Base-by-base conservation (phyloP, 495 filamentous ascomycete genomes). In the Aspergillus mulundensis region DNA sequence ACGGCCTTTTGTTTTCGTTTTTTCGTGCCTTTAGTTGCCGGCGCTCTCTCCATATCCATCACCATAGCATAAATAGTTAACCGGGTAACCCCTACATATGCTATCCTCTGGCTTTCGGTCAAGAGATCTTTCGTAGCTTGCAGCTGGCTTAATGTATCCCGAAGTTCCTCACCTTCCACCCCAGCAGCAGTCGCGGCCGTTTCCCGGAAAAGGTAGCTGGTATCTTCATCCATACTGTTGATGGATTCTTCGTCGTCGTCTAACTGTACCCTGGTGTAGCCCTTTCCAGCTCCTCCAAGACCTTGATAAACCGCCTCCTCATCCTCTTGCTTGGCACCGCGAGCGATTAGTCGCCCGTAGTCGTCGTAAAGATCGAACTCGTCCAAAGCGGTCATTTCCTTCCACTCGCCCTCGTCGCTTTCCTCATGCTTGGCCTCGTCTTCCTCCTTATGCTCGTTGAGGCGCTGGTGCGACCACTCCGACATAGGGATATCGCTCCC, bases 201-300 rank as follows among this genome's bases (percentile, higher is more conserved):
- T 11, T 81, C 82, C 66, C 89, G 92, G 73, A 99, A 98, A 11
- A 99, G 78, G 66, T 99, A 99, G 50, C 88, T 84, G 2, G 95
- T 97, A 65, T 97, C 93, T 48, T 99, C 94, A 66, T 99, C 94
- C 85, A 99, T 84, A 73, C 91, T 96, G 11, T 90, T 97, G 42
- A 87, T 86, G 38, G 91, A 96, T 67, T 94, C 83, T 1, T 86
- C 90, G 72, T 99, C 94, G 56, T 99, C 94, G 64, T 98, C 94
- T 28, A 96, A 76, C 59, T 95, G 84, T 16, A 99, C 90, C 50
- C 89, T 80, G 8, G 94, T 97, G 66, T 99, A 99, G 1, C 94
- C 94, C 68, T 89, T 96, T 18, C 90, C 90, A 25, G 91, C 95
- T 2, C 92, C 92, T 28, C 91, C 90, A 0, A 94, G 74, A 23